Base-by-base conservation (phyloP, 2,329 filamentous ascomycete species). In the Pseudogymnoascus sp. region DNA sequence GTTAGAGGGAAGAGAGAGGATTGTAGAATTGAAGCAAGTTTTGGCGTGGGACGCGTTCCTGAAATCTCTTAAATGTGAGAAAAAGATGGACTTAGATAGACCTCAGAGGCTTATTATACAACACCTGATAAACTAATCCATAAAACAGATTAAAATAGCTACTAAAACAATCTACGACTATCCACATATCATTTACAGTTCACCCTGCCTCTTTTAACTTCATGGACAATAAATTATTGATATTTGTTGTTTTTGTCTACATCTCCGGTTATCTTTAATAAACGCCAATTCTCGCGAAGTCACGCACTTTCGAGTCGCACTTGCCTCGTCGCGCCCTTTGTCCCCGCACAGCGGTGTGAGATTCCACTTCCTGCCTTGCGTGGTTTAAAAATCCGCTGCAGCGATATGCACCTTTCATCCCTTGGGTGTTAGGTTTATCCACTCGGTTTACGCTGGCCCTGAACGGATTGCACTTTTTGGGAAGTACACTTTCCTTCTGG, bases 291-390 rank as follows among this genome's bases (percentile, higher is more conserved):
- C 28, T 56, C 50, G 50, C 50, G 28, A 18, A 21, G 50, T 56
- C 50, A 33, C 50, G 50, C 50, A 56, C 50, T 56, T 56, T 56
- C 50, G 50, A 28, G 50, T 56, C 50, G 8, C 50, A 33, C 50
- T 33, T 33, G 28, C 50, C 10, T 33, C 4, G n/a, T 33, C 28
- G 50, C 28, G 28, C 6, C 28, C 50, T 56, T 56, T 56, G 28
- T 31, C 50, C 50, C 50, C 28, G 50, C 50, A 56, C 10, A 33
- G 50, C 50, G 50, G 50, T 56, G 50, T 33, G 28, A 16, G 33
- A 33, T 33, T 33, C 50, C 28, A 14, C 50, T 12, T 35, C 50
- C 11, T 35, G 18, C 50, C 28, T 4, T 21, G 50, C 50, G 3
- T 21, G 5, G 50, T 21, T 56, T 56, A 6, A 21, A 33, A 56